These are phyloP conservation scores for Trichoderma parareesei DNA, from an alignment of 495 filamentous ascomycete genomes.

Conservation along the genomic window DNA sequence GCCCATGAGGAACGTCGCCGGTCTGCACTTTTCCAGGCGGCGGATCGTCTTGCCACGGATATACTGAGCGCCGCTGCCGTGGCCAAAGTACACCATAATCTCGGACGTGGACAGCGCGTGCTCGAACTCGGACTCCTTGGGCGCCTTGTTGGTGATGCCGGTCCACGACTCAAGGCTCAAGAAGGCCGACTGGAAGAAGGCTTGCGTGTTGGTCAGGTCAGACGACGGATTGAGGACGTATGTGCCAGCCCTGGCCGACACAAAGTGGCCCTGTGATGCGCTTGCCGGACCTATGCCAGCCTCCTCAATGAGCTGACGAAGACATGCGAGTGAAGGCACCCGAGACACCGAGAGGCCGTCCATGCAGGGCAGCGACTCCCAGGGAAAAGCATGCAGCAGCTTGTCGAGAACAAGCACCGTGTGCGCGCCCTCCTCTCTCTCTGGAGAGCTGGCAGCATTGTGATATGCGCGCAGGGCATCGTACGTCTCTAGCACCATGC, in stretches of 20 bases:
- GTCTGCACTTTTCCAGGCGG: conserved; percentile 57
- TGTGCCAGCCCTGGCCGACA: conserved; percentile 54
- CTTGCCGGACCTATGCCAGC: conserved; percentile 14
- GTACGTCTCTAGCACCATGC: conserved; percentile 73
- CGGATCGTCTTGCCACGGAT: conserved; percentile 73
- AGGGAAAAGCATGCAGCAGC: conserved; percentile 79
- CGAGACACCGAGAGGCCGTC: conserved; percentile 71
- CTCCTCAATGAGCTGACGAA: conserved; percentile 47
- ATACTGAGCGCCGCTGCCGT: conserved; percentile 92
- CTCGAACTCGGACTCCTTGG: conserved; percentile 71
- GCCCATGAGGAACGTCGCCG: conserved; percentile 81
- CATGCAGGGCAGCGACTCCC: conserved; percentile 90
- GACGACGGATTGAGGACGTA: conserved; percentile 83
- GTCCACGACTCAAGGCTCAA: conserved; percentile 51
- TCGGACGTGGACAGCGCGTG: conserved; percentile 48
- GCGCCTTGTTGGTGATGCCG: conserved; percentile 54
- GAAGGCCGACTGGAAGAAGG: conserved; percentile 58
- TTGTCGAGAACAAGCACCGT: conserved; percentile 93
- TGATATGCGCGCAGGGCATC: conserved; percentile 78
- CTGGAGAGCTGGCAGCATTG: conserved; percentile 35
- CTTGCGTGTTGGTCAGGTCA: conserved; percentile 74
- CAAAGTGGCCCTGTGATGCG: conserved; percentile 42
- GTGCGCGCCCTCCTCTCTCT: conserved; percentile 45
- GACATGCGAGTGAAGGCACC: conserved; percentile 71
- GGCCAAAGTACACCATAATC: conserved; percentile 87